Evolutionary conservation across 495 filamentous ascomycete species (phyloP).

Genomic region (Friedmanniomyces endolithicus): DNA sequence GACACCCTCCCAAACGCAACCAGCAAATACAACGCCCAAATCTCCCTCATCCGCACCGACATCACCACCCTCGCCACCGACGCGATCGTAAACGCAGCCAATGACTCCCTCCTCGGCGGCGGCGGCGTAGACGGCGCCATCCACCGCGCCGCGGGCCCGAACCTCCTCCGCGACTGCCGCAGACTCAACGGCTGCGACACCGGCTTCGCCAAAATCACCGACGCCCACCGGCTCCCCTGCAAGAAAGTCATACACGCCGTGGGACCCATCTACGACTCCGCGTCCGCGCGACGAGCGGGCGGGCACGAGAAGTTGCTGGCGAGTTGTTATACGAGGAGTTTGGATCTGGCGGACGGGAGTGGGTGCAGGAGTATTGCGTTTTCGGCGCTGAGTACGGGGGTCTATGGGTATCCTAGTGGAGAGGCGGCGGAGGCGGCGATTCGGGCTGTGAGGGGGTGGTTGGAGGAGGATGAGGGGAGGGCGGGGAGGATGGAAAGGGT

Average conservation of each 20-base stretch:
- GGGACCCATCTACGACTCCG: conserved; percentile 63
- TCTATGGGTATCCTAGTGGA: conserved; percentile 74
- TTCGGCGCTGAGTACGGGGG: conserved; percentile 67
- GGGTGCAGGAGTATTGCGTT: conserved; percentile 66
- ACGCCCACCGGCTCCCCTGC: conserved; percentile 61
- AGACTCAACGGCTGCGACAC: conserved; percentile 58
- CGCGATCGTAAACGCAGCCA: conserved; percentile 90
- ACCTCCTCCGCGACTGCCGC: conserved; percentile 57
- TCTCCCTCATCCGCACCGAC: conserved; percentile 60
- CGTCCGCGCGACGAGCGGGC: conserved; percentile 22
- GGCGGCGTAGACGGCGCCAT: conserved; percentile 67
- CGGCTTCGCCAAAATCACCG: conserved; percentile 73
- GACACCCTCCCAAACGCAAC: conserved; percentile 21
- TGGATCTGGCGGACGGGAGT: conserved; percentile 58
- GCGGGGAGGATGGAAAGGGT: conserved; percentile 50
- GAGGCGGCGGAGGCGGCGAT: conserved; percentile 59
- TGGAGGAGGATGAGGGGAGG: conserved; percentile 44
- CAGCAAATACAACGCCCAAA: conserved; percentile 46
- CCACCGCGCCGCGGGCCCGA: conserved; percentile 64
- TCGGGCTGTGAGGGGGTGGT: conserved; percentile 55
- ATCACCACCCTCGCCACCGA: conserved; percentile 73
- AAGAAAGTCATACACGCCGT: conserved; percentile 79
- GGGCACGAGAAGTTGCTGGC: conserved; percentile 41
- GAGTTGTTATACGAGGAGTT: conserved; percentile 61
- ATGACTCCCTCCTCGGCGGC: conserved; percentile 63